Percentiles rank a stretch among this genome's conserved stretches.
phyloP scores from a whole-genome alignment of 345 rosid species.

The Carallia pectinifolia region DNA sequence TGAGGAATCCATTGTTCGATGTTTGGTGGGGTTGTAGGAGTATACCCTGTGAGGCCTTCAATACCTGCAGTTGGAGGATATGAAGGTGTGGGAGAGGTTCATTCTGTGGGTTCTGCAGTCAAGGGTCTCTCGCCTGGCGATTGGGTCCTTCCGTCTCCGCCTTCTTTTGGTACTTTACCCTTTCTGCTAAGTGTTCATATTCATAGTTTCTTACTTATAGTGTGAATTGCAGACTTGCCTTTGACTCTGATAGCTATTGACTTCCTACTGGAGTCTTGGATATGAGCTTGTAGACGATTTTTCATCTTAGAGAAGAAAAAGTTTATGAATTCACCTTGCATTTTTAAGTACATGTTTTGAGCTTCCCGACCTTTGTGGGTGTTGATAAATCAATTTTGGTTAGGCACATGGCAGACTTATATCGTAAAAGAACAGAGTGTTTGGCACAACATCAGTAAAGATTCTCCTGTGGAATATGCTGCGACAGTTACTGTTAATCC shows the following conservation, averaged over 20 bases:
- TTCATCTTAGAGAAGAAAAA: neutral
- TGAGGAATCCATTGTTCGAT: neutral
- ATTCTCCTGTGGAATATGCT: conserved; percentile 74
- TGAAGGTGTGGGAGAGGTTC: conserved; percentile 88
- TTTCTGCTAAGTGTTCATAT: neutral
- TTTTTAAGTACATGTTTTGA: neutral
- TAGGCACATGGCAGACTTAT: conserved; percentile 85
- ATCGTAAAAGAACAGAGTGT: conserved; percentile 66
- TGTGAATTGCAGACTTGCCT: too few species aligned
- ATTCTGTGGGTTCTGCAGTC: conserved; percentile 67
- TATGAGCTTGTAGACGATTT: neutral
- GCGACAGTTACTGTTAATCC: conserved; percentile 90
- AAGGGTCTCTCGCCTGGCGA: conserved; percentile 64
- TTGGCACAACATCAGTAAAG: conserved; percentile 81
- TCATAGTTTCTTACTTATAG: too few species aligned
- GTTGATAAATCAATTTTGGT: neutral
- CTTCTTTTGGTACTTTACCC: conserved; percentile 54
- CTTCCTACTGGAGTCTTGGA: neutral
- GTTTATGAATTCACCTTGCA: neutral
- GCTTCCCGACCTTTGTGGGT: neutral
- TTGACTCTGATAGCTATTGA: neutral
- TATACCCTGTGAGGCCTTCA: conserved; percentile 85
- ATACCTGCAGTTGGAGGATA: conserved; percentile 93
- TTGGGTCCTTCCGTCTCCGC: conserved; percentile 88
- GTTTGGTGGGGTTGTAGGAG: conserved; percentile 41